Evolutionary conservation across 192 early-diverging fungal genomes (phyloP).

Genomic region (Mortierella antarctica): DNA sequence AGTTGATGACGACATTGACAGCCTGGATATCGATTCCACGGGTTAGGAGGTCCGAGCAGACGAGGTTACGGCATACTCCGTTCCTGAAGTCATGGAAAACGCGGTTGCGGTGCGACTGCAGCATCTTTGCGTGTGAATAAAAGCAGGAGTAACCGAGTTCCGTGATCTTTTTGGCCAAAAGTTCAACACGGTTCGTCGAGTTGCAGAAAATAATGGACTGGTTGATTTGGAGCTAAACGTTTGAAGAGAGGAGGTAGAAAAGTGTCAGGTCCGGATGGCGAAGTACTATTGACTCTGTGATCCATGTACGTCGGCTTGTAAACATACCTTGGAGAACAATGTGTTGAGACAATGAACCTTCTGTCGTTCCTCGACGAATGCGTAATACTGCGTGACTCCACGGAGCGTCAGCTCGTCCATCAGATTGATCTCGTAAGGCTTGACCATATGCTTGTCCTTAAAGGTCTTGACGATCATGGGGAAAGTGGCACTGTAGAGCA

Average conservation of each 20-base stretch:
- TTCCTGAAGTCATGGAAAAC: constrained; percentile 14
- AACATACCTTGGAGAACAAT: constrained; percentile 88
- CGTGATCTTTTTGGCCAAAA: constrained; percentile 92
- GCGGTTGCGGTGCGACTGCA: constrained; percentile 9
- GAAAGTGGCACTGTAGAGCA: constrained; percentile 85
- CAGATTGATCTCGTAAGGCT: constrained; percentile 93
- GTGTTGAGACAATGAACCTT: constrained; percentile 97
- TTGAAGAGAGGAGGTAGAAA: constrained; percentile 94
- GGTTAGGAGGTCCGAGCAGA: constrained; percentile 1
- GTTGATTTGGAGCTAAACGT: constrained; percentile 94
- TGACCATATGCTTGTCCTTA: constrained; percentile 94
- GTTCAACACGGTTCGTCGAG: constrained; percentile 95
- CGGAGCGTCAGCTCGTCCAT: constrained; percentile 93
- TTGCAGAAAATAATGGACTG: constrained; percentile 99
- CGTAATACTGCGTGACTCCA: constrained; percentile 93
- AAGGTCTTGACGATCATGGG: constrained; percentile 91
- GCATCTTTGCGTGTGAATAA: constrained; percentile 9
- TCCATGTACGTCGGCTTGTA: no score
- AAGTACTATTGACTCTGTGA: constrained; percentile 67
- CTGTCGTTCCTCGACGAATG: constrained; percentile 98
- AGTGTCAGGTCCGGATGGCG: constrained; percentile 98
- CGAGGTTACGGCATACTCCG: constrained; percentile 7
- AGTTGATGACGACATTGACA: constrained; percentile 89
- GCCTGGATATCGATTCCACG: constrained; percentile 89
- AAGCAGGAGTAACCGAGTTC: neutral